Evolutionary conservation across 129 eudicot genomes (phyloP).

Genomic region (Tagetes patula): DNA sequence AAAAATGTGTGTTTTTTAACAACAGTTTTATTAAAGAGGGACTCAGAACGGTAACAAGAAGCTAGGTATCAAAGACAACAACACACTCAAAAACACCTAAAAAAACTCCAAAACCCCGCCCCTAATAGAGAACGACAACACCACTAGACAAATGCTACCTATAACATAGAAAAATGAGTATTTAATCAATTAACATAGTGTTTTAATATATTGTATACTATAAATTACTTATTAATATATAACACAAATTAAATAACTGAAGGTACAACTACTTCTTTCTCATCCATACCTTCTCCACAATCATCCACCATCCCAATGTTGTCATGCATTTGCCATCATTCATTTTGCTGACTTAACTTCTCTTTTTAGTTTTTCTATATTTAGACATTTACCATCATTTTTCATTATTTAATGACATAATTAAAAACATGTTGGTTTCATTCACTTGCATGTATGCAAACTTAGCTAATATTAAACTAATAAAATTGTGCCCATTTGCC

Average conservation of each 20-base stretch:
- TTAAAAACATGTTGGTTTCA: not conserved
- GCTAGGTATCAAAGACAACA: too few relatives aligned
- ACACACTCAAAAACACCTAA: too few relatives aligned
- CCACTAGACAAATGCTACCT: too few relatives aligned
- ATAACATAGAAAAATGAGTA: too few relatives aligned
- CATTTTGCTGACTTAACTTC: constrained; percentile 1
- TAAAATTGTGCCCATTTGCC: not conserved
- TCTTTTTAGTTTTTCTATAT: constrained; percentile 26
- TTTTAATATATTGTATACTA: not conserved
- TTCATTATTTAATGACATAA: constrained; percentile 3
- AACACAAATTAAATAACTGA: not conserved
- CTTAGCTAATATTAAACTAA: not conserved
- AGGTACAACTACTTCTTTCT: constrained; percentile 8
- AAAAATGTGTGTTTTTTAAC: not conserved
- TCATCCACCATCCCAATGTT: constrained; percentile 18
- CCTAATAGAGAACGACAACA: too few relatives aligned
- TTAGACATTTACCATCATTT: constrained; percentile 7
- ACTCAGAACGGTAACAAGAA: too few relatives aligned
- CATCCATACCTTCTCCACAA: constrained; percentile 23
- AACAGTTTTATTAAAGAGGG: too few relatives aligned
- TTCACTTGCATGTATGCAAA: constrained; percentile 7
- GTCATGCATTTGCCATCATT: constrained; percentile 22
- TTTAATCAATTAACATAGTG: too few relatives aligned
- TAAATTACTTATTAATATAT: not conserved
- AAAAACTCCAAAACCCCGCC: too few relatives aligned